Evolutionary conservation across 2,329 filamentous ascomycete genomes (phyloP), one percentile per base, ranked within the genome.

Genomic region (Mariannaea elegans): DNA sequence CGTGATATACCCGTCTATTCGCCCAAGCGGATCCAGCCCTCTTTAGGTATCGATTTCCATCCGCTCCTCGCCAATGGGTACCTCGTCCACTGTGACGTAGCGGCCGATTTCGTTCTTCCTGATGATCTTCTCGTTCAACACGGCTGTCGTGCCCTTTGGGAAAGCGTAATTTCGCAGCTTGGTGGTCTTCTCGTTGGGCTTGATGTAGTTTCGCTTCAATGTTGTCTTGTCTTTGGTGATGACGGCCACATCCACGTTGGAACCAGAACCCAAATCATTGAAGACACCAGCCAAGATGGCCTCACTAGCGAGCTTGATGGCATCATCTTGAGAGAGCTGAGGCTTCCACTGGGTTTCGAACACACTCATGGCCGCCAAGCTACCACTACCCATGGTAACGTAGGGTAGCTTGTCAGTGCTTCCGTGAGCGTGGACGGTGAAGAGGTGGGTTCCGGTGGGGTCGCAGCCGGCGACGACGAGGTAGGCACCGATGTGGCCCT

Each of bases 321-420:
- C 94, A 48, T 91, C 91, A 34, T 96, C 91, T 69, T 87, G 84
- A 65, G 86, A 90, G 75, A 97, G 78, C 62, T 88, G 81, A 7
- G 87, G 81, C 85, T 94, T 92, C 96, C 96, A 99, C 80, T 90
- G 89, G 48, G 94, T 96, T 84, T 99, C 95, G 75, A 99, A 99
- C 50, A 99, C 91, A 29, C 92, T 92, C 95, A 99, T 99, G 75
- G 95, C 95, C 24, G 95, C 95, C 68, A 99, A 83, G 46, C 93
- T 97, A 65, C 95, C 95, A 21, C 92, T 97, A 54, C 95, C 95
- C 95, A 99, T 99, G 66, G 96, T 99, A 68, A 99, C 96, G 78
- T 99, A 99, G 49, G 95, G 95, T 47, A 99, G 89, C 84, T 98
- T 99, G 82, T 99, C 95, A 63, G 95, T 99, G 73, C 91, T 95